Conservation (phyloP, 345 rosid genomes). For the Gossypium arboreum region DNA sequence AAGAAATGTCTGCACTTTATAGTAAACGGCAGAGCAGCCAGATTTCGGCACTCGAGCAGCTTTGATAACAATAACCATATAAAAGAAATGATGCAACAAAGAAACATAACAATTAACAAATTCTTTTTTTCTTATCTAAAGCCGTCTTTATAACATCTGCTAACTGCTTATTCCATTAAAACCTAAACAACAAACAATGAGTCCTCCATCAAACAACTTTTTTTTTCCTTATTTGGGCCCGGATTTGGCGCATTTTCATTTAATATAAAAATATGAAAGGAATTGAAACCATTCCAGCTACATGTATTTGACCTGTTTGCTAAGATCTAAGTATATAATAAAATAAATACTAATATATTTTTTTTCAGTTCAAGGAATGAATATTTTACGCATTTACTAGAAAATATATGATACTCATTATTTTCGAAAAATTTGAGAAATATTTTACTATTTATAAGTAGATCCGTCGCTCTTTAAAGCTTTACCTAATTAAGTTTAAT, state of each 20-base stretch:
- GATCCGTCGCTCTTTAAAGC: neutral
- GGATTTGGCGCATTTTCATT: neutral
- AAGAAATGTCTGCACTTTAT: neutral
- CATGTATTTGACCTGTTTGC: neutral
- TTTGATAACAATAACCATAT: neutral
- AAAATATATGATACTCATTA: neutral
- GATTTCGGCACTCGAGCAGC: neutral
- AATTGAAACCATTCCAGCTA: neutral
- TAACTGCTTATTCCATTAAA: constrained; percentile 7
- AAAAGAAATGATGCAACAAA: constrained; percentile 3
- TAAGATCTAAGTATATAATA: neutral
- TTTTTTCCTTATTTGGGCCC: no score
- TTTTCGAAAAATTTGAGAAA: neutral
- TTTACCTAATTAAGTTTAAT: neutral
- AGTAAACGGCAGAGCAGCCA: neutral
- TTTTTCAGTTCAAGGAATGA: neutral
- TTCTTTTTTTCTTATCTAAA: neutral
- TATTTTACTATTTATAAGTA: neutral
- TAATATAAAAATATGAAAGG: neutral
- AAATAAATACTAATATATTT: neutral
- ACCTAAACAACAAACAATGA: neutral
- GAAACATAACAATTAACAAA: neutral
- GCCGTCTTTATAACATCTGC: neutral
- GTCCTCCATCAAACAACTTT: neutral
- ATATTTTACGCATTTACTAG: neutral